Conservation (phyloP, 2,329 filamentous ascomycete genomes). For the Claviceps arundinis region DNA sequence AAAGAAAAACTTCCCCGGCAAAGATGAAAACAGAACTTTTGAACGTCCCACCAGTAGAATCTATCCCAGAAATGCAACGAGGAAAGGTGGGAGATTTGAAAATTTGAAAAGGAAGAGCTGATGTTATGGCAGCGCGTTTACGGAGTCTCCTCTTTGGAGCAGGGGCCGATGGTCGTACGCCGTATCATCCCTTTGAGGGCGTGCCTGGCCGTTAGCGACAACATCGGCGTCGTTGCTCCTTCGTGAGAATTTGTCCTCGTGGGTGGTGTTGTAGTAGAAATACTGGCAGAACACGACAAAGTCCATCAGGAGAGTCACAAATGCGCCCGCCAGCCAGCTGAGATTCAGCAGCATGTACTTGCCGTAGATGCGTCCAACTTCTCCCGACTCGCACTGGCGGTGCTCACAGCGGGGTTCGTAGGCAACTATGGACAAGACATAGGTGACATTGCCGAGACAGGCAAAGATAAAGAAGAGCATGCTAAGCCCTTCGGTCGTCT, state of each 20-base stretch:
- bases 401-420: constrained; percentile 61
- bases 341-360: constrained; percentile 80
- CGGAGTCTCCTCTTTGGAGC: constrained; percentile 19
- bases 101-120: neutral
- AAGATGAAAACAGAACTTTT: too few relatives aligned
- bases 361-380: constrained; percentile 55
- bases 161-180: constrained; percentile 28
- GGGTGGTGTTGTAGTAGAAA: constrained; percentile 55
- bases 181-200: constrained; percentile 10
- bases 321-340: constrained; percentile 80
- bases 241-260: constrained; percentile 14
- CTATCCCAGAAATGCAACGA: neutral
- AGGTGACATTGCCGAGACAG: constrained; percentile 87
- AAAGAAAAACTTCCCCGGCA: too few relatives aligned
- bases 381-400: constrained; percentile 47
- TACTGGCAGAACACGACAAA: constrained; percentile 82
- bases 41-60: too few relatives aligned
- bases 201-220: constrained; percentile 12
- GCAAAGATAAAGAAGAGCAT: constrained; percentile 95
- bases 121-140: neutral
- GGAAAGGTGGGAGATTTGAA: neutral
- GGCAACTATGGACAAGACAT: constrained; percentile 81
- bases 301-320: constrained; percentile 77
- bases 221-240: constrained; percentile 12
- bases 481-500: constrained; percentile 84